These are phyloP conservation scores for Aschersonia sp. DNA, from an alignment of 2,329 filamentous ascomycete species.

Conservation along the genomic window DNA sequence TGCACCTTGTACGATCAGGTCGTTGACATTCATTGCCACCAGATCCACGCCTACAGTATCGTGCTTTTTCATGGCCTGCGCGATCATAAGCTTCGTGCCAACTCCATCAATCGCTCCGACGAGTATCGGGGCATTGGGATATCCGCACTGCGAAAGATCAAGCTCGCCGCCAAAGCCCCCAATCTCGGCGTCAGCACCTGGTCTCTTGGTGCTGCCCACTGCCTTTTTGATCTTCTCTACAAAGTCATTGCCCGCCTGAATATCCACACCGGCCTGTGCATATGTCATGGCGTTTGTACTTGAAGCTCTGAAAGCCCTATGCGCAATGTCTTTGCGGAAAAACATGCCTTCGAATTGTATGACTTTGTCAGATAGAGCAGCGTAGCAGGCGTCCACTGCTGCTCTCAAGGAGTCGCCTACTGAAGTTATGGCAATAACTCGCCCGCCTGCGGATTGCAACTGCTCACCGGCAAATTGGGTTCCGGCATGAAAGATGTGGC, in stretches of 20 bases:
- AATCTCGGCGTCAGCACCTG: slow-evolving; percentile 84
- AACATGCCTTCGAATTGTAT: slow-evolving; percentile 85
- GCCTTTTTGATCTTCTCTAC: slow-evolving; percentile 84
- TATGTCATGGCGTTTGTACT: slow-evolving; percentile 59
- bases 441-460: slow-evolving; percentile 68
- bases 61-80: slow-evolving; percentile 78
- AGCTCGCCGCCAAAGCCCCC: slow-evolving; percentile 75
- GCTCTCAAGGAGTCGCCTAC: slow-evolving; percentile 57
- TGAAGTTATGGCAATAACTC: slow-evolving; percentile 87
- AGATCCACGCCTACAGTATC: slow-evolving; percentile 92
- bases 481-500: slow-evolving; percentile 82
- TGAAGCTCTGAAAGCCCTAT: slow-evolving; percentile 46
- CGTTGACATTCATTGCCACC: slow-evolving; percentile 98
- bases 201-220: slow-evolving; percentile 70
- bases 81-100: slow-evolving; percentile 93
- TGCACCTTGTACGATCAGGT: slow-evolving; percentile 89
- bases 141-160: slow-evolving; percentile 54
- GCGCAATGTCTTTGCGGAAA: slow-evolving; percentile 83
- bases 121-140: slow-evolving; percentile 59
- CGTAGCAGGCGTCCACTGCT: slow-evolving; percentile 79
- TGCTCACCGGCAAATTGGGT: slow-evolving; percentile 50
- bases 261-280: slow-evolving; percentile 82
- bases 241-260: slow-evolving; percentile 85
- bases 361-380: slow-evolving; percentile 49
- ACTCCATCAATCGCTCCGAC: slow-evolving; percentile 95